A percentile compares a stretch with the other conserved stretches of the same genome.
phyloP scores from a whole-genome alignment of 192 early-diverging fungal species.

The Backusella psychrophila region DNA sequence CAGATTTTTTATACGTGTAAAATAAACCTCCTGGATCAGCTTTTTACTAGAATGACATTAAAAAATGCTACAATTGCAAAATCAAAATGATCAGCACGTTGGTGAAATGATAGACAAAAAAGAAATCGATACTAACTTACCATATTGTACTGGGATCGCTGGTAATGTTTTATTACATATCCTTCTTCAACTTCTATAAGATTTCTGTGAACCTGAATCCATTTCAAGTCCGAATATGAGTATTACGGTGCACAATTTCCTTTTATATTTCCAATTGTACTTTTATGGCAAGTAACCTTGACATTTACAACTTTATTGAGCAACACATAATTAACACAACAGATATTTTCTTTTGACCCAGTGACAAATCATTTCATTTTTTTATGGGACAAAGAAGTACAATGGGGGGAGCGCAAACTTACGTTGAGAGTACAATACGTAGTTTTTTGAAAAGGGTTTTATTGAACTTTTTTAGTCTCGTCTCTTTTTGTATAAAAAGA shows the following conservation, averaged over 20 bases:
- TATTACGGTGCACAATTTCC: not conserved
- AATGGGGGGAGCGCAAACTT: not conserved
- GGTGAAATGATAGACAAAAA: not conserved
- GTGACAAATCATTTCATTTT: not conserved
- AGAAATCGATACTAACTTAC: not conserved
- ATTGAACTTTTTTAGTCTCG: not conserved
- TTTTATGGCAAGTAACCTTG: not conserved
- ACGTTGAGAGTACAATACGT: not conserved
- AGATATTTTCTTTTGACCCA: conserved; percentile 11
- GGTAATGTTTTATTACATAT: not conserved
- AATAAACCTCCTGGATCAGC: not conserved
- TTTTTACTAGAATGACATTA: conserved; percentile 2
- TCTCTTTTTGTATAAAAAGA: conserved; percentile 3
- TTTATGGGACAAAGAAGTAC: not conserved
- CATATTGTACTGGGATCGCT: not conserved
- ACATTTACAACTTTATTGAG: not conserved
- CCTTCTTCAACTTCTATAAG: not conserved
- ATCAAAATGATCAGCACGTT: not conserved
- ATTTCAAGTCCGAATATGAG: not conserved
- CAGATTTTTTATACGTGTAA: not conserved
- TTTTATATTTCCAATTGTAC: not conserved
- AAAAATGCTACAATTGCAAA: conserved; percentile 1
- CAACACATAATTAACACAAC: conserved; percentile 10
- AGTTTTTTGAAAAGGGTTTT: not conserved
- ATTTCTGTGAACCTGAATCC: not conserved